Base-by-base conservation (phyloP, 768 basidiomycete species). In the Auricularia heimuer region DNA sequence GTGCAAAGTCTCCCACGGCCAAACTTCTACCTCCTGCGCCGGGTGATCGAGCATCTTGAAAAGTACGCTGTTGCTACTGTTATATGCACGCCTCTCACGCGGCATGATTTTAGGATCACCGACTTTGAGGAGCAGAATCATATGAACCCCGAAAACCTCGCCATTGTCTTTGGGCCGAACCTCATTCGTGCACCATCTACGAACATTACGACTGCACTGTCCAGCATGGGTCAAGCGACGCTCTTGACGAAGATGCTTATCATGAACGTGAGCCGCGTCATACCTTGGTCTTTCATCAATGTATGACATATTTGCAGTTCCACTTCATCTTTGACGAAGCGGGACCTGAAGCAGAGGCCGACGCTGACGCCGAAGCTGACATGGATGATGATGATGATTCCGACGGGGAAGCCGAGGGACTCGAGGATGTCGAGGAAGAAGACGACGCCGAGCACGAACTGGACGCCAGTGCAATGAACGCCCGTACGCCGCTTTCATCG, bases 81-180 rank as follows among this genome's bases (percentile, higher is more conserved):
- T 61, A 44, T 18, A 54, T 61, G 29, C n/a, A 61, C 10, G 33
- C 62, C 24, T 10, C 33, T 10, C 42, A 34, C 21, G 65, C 63
- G 2, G 21, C 29, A 29, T 36, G 45, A 54, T 39, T 58, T 3
- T 71, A 90, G 90, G 71, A 89, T 93, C n/a, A 90, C 90, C 3
- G 90, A 93, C 71, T 90, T 82, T 74, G 91, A 94, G 72, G 91
- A 93, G 65, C 82, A 86, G 61, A 94, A 93, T 69, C 92, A 94
- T 66, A 94, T 94, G 92, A 90, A 89, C 1, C 86, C 90, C 1
- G 87, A 92, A 68, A 86, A 88, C 6, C 79, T 94, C 3, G 87
- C 92, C 0, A 92, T 92, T 63, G 90, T 93, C 18, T 92, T 93
- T 74, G 89, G 89, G 67, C 90, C 89, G 4, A 92, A 90, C 71